Conservation (phyloP, 1,284 basidiomycete species). For the Leccinum glutinopallens region DNA sequence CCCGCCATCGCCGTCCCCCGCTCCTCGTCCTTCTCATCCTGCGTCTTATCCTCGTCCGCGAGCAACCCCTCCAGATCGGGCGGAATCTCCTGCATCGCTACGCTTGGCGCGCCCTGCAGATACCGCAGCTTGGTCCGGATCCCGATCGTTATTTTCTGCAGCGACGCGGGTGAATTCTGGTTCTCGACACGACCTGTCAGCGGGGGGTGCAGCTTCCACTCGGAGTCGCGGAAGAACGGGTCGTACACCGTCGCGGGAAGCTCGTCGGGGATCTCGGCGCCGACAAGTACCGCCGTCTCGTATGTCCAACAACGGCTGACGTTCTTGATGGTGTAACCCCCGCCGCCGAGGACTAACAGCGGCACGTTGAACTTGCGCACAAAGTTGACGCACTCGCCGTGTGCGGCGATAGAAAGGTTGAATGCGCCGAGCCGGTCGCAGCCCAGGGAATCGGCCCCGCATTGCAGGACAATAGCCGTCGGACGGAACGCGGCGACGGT, state of each 20-base stretch:
- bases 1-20: conserved; percentile 57
- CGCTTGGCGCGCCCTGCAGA: conserved; percentile 93
- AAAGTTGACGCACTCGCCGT: conserved; percentile 97
- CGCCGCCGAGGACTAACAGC: conserved; percentile 89
- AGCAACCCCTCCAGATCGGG: conserved; percentile 86
- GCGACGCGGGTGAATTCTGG: conserved; percentile 79
- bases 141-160: conserved; percentile 85
- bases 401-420: conserved; percentile 98
- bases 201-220: conserved; percentile 92
- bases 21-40: conserved; percentile 75
- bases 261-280: conserved; percentile 81
- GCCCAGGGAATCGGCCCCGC: conserved; percentile 95
- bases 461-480: conserved; percentile 92
- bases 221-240: conserved; percentile 88
- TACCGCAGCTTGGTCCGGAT: conserved; percentile 93
- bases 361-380: conserved; percentile 92
- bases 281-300: conserved; percentile 94
- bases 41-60: conserved; percentile 72
- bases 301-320: conserved; percentile 99
- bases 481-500: conserved; percentile 91
- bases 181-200: conserved; percentile 92
- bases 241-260: conserved; percentile 92
- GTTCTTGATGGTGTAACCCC: conserved; percentile 95
- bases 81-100: conserved; percentile 95
- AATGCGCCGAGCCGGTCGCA: conserved; percentile 95